Conservation (phyloP, 1,284 basidiomycete species). For the Schizopora paradoxa region DNA sequence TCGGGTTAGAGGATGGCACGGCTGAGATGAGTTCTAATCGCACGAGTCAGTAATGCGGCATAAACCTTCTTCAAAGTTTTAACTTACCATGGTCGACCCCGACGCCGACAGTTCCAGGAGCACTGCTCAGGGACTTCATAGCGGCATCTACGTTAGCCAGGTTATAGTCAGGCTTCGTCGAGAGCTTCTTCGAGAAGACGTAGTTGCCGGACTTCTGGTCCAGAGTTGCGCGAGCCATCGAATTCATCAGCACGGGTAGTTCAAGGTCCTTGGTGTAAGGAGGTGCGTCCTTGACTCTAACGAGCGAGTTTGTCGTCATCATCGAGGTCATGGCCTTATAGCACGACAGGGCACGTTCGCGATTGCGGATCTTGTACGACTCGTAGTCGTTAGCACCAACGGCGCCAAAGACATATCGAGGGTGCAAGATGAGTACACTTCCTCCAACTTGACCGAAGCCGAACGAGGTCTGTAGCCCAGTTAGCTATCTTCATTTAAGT, state of each 20-base stretch:
- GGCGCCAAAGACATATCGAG: conserved; percentile 85
- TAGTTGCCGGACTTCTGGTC: conserved; percentile 83
- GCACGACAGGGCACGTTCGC: conserved; percentile 63
- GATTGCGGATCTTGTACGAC: conserved; percentile 70
- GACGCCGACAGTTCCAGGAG: conserved; percentile 55
- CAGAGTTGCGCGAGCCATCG: conserved; percentile 81
- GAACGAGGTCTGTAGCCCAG: conserved; percentile 72
- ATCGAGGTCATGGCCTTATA: conserved; percentile 95
- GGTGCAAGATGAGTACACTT: conserved; percentile 83
- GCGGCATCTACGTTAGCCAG: conserved; percentile 64
- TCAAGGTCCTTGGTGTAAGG: conserved; percentile 90
- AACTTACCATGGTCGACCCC: conserved; percentile 80
- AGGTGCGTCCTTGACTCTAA: conserved; percentile 93
- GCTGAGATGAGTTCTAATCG: conserved; percentile 83
- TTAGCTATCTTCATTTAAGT: conserved; percentile 19
- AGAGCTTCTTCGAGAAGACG: conserved; percentile 66
- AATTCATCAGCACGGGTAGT: conserved; percentile 86
- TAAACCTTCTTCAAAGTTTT: conserved; percentile 1
- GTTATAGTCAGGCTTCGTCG: conserved; percentile 49
- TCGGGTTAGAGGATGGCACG: conserved; percentile 87
- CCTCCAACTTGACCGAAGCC: conserved; percentile 99
- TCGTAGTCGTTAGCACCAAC: conserved; percentile 72
- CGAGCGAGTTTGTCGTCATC: conserved; percentile 90
- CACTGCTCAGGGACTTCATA: conserved; percentile 45
- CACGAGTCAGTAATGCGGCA: conserved; percentile 19